These are phyloP conservation scores for Trematosphaeria pertusa DNA, from an alignment of 2,329 filamentous ascomycete species.

Conservation along the genomic window DNA sequence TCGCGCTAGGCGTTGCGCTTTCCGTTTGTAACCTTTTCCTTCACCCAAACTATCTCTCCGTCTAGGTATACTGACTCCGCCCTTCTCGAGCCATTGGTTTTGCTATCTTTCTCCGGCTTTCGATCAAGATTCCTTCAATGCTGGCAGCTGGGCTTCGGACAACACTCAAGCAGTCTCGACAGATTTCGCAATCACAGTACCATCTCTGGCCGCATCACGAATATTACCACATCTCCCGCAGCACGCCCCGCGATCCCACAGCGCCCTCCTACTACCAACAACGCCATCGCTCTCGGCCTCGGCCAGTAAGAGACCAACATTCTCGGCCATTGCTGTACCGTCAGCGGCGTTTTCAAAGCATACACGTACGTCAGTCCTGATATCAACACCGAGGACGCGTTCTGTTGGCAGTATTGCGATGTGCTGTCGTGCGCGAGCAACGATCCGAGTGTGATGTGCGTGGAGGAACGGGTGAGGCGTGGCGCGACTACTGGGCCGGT, in stretches of 20 bases:
- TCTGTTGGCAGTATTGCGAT: not conserved
- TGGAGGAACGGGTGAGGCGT: not conserved
- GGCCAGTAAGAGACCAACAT: not conserved
- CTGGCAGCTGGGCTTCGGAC: too few species aligned
- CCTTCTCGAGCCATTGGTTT: too few species aligned
- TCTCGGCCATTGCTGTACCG: not conserved
- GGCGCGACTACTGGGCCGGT: too few species aligned
- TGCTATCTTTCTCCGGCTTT: too few species aligned
- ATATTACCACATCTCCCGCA: not conserved
- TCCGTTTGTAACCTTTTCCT: too few species aligned
- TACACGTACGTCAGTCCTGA: not conserved
- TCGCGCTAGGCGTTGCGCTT: too few species aligned
- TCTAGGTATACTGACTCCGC: too few species aligned
- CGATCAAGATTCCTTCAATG: too few species aligned
- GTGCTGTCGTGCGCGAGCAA: not conserved
- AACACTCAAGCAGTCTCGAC: too few species aligned
- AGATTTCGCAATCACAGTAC: too few species aligned
- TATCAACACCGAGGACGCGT: not conserved
- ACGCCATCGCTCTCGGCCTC: not conserved
- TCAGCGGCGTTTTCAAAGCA: not conserved
- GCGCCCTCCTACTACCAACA: not conserved
- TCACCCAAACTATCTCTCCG: too few species aligned
- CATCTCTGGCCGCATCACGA: not conserved
- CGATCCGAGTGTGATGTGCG: not conserved
- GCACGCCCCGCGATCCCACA: too few species aligned